These are phyloP conservation scores for Lipomyces chichibuensis DNA, from an alignment of 805 yeast species.

Conservation along the genomic window DNA sequence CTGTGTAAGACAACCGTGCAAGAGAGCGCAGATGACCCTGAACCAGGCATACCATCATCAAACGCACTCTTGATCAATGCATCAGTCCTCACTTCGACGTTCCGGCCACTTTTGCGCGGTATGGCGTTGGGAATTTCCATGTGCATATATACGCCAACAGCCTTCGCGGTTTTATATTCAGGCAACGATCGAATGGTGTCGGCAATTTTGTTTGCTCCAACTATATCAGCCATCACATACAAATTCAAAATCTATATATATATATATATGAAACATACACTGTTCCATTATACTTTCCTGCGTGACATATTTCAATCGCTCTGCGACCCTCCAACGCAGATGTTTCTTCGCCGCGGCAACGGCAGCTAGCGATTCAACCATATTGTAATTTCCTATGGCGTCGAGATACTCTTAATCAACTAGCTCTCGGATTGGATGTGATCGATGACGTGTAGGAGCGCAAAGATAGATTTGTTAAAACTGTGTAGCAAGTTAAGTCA, in stretches of 20 bases:
- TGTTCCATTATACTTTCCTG: constrained; percentile 12
- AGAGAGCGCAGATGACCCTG: neutral
- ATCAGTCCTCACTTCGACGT: constrained; percentile 63
- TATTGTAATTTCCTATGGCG: neutral
- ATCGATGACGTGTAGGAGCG: no score
- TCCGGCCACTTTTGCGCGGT: constrained; percentile 28
- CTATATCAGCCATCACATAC: neutral
- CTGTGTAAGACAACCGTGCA: neutral
- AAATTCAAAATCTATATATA: neutral
- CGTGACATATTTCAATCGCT: constrained; percentile 3
- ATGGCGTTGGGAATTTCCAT: constrained; percentile 54
- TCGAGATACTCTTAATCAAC: neutral
- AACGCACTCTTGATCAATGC: constrained; percentile 59
- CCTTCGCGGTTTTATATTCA: constrained; percentile 51
- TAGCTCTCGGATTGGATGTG: no score
- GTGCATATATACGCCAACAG: constrained; percentile 71
- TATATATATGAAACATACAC: constrained; percentile 2
- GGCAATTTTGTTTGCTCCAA: constrained; percentile 31
- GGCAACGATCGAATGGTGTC: constrained; percentile 40
- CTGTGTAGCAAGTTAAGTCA: no score
- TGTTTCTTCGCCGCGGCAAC: constrained; percentile 13
- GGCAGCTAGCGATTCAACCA: neutral
- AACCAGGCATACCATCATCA: constrained; percentile 48
- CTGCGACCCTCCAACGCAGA: constrained; percentile 11
- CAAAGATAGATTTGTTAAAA: no score